Conservation (phyloP, 2,329 filamentous ascomycete genomes). For the Pyrenochaeta sp. region DNA sequence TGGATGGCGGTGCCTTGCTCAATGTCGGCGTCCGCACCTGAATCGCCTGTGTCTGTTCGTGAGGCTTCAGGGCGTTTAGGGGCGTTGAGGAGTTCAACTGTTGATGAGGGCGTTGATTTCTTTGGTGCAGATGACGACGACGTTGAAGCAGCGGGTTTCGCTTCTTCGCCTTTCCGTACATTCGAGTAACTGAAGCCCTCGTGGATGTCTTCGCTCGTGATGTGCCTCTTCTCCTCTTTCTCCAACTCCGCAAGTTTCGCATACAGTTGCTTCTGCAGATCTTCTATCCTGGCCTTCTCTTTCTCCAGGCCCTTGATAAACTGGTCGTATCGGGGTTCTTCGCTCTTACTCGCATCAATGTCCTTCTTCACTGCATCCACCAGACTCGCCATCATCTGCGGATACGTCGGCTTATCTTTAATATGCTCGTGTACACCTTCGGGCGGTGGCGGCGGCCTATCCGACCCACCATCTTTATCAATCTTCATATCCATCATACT, state of each 20-base stretch:
- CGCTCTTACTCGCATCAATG: conserved; percentile 75
- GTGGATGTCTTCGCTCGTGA: conserved; percentile 89
- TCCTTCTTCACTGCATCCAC: conserved; percentile 92
- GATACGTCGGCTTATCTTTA: conserved; percentile 82
- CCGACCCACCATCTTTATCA: conserved; percentile 55
- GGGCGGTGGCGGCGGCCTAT: conserved; percentile 76
- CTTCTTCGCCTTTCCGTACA: conserved; percentile 59
- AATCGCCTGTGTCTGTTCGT: conserved; percentile 55
- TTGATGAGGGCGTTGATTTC: conserved; percentile 38
- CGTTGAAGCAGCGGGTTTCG: conserved; percentile 29
- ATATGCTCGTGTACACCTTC: conserved; percentile 80
- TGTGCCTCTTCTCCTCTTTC: conserved; percentile 85
- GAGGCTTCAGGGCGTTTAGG: conserved; percentile 49
- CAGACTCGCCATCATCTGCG: conserved; percentile 97
- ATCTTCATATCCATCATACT: conserved; percentile 65
- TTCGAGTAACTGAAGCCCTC: conserved; percentile 90
- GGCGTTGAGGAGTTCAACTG: conserved; percentile 80
- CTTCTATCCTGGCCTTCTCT: conserved; percentile 80
- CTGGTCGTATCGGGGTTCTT: conserved; percentile 70
- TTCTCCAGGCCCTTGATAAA: conserved; percentile 81
- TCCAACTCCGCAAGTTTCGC: conserved; percentile 82
- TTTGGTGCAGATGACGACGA: conserved; percentile 33
- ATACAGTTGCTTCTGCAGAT: conserved; percentile 77
- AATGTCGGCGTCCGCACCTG: conserved; percentile 69
- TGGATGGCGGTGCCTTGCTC: conserved; percentile 60